Evolutionary conservation across 148 eudicot genomes (phyloP), one percentile per base, ranked within the genome.

Genomic region (Silene uniflora): DNA sequence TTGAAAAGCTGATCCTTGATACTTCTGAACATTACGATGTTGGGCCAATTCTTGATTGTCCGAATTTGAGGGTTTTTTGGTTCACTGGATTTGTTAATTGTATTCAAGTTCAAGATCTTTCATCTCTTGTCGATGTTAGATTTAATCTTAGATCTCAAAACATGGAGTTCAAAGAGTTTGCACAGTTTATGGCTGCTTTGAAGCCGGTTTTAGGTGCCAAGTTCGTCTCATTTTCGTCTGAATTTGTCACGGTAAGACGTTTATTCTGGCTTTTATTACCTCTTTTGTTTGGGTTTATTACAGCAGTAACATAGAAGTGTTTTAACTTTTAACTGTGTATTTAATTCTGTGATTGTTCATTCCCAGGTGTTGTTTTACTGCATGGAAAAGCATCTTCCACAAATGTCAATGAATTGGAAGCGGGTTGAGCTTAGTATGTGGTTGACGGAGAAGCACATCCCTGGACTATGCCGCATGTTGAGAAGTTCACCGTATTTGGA

Each of bases 361-460:
- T 59, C 16, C 0, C 22, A 78, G 81, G 82, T 79, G 35, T 52
- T 79, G 7, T 74, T 79, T 49, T 74, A 29, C 73, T 74, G 78
- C 47, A 69, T 74, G 49, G 54, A 44, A 54, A 74, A 79, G 52
- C 54, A 67, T 16, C 22, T 10, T 67, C 19, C 61, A 25, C 12
- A 49, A 27, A 12, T 49, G 3, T 23, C 35, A 0, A 10, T 21
- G 24, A 17, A 62, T 7, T 74, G 82, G 82, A 74, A 74, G 70
- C 56, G 8, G 0, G 44, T 69, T 18, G 73, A 79, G 73, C 55
- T 79, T 12, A 47, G 24, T 27, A 68, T 79, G 32, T 56, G 74
- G 74, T 24, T 74, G 78, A 79, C 64, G 14, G 74, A 79, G 10
- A 69, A 47, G 74, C 74, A 79, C 24, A 16, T 79, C 44, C 70